Percentiles rank a stretch among this genome's conserved stretches.
phyloP scores from a whole-genome alignment of 352 stramenopile species.

The Phytophthora meadii region DNA sequence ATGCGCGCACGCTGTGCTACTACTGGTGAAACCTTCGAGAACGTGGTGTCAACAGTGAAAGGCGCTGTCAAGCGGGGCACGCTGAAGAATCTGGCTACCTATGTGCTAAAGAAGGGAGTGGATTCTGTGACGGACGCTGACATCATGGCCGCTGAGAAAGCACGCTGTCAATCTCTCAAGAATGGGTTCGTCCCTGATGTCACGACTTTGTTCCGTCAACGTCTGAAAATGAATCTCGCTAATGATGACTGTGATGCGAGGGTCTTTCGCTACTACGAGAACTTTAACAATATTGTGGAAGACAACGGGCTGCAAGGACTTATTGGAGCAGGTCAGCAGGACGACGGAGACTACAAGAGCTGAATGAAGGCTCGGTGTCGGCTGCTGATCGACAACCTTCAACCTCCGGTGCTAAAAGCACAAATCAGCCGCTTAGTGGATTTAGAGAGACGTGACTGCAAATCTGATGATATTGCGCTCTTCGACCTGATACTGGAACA shows the following conservation, averaged over 20 bases:
- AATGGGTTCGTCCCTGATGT: too few species aligned
- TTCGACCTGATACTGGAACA: constrained; percentile 8
- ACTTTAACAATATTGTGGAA: constrained; percentile 1
- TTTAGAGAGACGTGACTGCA: constrained; percentile 5
- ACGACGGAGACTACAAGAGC: constrained; percentile 1
- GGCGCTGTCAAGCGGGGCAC: too few species aligned
- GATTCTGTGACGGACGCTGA: too few species aligned
- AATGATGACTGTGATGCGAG: constrained; percentile 1
- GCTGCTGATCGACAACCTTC: not conserved
- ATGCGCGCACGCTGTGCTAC: too few species aligned
- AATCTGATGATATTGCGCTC: constrained; percentile 8
- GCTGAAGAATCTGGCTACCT: too few species aligned
- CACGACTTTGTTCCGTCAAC: not conserved
- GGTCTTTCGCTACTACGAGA: constrained; percentile 4
- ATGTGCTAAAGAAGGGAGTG: too few species aligned
- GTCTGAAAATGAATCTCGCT: not conserved
- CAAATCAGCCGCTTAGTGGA: not conserved
- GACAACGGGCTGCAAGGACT: not conserved
- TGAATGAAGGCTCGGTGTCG: not conserved
- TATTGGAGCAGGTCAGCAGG: not conserved
- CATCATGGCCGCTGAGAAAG: too few species aligned
- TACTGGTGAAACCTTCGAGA: too few species aligned
- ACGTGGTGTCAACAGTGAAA: too few species aligned
- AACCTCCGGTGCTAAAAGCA: not conserved
- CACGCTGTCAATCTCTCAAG: too few species aligned